Conservation (phyloP, 2,329 filamentous ascomycete species). For the Alternaria arbusti region DNA sequence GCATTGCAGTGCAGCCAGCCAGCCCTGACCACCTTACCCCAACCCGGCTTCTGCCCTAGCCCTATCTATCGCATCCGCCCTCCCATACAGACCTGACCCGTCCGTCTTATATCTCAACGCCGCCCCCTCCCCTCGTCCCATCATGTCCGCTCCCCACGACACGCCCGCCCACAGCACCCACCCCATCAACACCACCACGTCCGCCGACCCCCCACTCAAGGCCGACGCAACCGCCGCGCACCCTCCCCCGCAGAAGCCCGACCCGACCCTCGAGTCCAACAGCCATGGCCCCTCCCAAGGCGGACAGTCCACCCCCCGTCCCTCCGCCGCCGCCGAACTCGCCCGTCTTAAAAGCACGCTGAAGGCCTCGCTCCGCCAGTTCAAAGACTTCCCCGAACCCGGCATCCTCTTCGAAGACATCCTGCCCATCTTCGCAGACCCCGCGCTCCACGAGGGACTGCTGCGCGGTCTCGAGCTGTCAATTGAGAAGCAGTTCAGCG, state of each 20-base stretch:
- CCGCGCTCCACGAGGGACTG: conserved; percentile 74
- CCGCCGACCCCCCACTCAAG: conserved; percentile 24
- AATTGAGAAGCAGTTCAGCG: conserved; percentile 67
- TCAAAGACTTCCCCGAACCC: conserved; percentile 87
- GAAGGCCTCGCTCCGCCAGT: conserved; percentile 77
- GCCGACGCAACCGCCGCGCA: conserved; percentile 39
- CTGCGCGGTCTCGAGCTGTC: conserved; percentile 86
- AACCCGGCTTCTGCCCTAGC: conserved; percentile 15
- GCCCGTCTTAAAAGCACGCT: conserved; percentile 69
- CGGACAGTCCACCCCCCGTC: conserved; percentile 57
- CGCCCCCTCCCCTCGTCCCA: conserved; percentile 27
- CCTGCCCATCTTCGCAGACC: conserved; percentile 89
- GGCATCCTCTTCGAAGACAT: conserved; percentile 98
- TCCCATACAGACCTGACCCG: conserved; percentile 15
- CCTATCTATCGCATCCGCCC: conserved; percentile 13
- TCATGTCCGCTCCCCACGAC: conserved; percentile 40
- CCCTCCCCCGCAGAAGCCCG: conserved; percentile 39
- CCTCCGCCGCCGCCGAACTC: conserved; percentile 59
- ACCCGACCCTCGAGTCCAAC: conserved; percentile 45
- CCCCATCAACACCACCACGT: conserved; percentile 27
- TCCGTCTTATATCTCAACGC: conserved; percentile 13
- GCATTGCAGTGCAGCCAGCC: conserved; percentile 20
- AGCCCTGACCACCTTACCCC: conserved; percentile 14
- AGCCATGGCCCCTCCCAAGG: conserved; percentile 52
- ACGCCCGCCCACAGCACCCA: conserved; percentile 23